phyloP scores from a whole-genome alignment of 192 early-diverging fungal genomes.

The Coemansia javaensis region DNA sequence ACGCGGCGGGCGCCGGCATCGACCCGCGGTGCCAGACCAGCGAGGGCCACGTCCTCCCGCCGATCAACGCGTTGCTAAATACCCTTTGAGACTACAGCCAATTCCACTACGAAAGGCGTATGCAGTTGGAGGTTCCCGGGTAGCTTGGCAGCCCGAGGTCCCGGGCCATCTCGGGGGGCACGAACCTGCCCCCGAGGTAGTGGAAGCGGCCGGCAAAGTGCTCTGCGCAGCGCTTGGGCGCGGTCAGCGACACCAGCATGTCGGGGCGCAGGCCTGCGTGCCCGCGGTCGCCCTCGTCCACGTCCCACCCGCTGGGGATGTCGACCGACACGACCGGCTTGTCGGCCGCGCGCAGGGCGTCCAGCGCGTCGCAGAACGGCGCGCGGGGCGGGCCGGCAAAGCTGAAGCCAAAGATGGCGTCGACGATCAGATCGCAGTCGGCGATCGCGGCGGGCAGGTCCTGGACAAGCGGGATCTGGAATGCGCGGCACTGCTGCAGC shows the following conservation, averaged over 20 bases:
- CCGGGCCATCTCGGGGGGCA: conserved; percentile 65
- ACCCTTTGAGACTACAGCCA: not conserved
- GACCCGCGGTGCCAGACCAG: conserved; percentile 10
- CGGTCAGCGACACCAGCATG: conserved; percentile 87
- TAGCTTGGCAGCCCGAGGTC: conserved; percentile 69
- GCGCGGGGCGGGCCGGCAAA: conserved; percentile 73
- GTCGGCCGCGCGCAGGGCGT: conserved; percentile 3
- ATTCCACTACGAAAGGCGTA: conserved; percentile 32
- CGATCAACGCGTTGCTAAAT: conserved; percentile 31
- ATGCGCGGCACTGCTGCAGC: conserved; percentile 62
- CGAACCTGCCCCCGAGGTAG: conserved; percentile 87
- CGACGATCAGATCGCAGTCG: conserved; percentile 66
- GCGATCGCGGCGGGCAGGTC: conserved; percentile 33
- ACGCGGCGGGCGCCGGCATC: conserved; percentile 1
- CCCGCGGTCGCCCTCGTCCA: conserved; percentile 64
- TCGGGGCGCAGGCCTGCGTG: conserved; percentile 60
- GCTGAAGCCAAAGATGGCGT: conserved; percentile 91
- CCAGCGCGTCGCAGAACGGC: conserved; percentile 56
- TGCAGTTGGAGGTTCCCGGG: conserved; percentile 67
- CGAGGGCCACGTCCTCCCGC: conserved; percentile 22
- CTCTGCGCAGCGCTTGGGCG: conserved; percentile 76
- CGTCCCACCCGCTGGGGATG: conserved; percentile 94
- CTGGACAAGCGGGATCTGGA: conserved; percentile 61
- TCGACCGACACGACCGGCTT: conserved; percentile 73
- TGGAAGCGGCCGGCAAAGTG: conserved; percentile 68